A percentile compares a stretch with the other conserved stretches of the same genome.
These are phyloP conservation scores for Boletus barrowsii DNA, from an alignment of 768 basidiomycete genomes.

Conservation along the genomic window DNA sequence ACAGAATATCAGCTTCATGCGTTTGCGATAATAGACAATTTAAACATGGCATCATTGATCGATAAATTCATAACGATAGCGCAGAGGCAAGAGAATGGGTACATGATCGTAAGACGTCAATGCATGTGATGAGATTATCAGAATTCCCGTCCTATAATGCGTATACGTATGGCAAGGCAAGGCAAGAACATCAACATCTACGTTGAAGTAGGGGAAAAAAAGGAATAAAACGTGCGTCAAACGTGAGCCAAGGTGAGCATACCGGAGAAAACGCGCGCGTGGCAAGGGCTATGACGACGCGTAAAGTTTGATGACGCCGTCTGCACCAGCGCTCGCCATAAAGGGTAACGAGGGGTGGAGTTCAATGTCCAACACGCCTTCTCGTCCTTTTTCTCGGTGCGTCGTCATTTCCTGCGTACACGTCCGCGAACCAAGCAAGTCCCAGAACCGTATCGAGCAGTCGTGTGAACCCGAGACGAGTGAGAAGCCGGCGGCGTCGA, in stretches of 20 bases:
- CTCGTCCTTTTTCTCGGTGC: conserved; percentile 85
- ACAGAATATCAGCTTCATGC: neutral
- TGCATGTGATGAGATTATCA: conserved; percentile 16
- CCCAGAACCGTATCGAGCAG: conserved; percentile 94
- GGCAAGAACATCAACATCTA: conserved; percentile 10
- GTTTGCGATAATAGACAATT: neutral
- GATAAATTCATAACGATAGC: neutral
- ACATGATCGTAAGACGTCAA: conserved; percentile 4
- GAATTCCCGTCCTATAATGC: conserved; percentile 28
- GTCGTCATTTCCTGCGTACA: conserved; percentile 88
- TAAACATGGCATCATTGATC: neutral
- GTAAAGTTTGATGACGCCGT: conserved; percentile 90
- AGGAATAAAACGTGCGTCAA: conserved; percentile 4
- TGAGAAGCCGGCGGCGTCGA: conserved; percentile 83
- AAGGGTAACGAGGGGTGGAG: conserved; percentile 81
- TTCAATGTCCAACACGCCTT: conserved; percentile 87
- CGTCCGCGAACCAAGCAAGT: conserved; percentile 71
- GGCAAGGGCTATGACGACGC: conserved; percentile 58
- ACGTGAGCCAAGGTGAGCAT: conserved; percentile 15
- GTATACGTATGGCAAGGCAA: conserved; percentile 17
- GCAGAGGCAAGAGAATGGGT: neutral
- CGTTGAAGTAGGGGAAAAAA: neutral
- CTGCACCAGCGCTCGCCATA: conserved; percentile 93
- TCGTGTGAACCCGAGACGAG: conserved; percentile 92
- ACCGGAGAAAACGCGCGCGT: neutral